Conservation (phyloP, 352 stramenopile species). For the Phytophthora sp. region DNA sequence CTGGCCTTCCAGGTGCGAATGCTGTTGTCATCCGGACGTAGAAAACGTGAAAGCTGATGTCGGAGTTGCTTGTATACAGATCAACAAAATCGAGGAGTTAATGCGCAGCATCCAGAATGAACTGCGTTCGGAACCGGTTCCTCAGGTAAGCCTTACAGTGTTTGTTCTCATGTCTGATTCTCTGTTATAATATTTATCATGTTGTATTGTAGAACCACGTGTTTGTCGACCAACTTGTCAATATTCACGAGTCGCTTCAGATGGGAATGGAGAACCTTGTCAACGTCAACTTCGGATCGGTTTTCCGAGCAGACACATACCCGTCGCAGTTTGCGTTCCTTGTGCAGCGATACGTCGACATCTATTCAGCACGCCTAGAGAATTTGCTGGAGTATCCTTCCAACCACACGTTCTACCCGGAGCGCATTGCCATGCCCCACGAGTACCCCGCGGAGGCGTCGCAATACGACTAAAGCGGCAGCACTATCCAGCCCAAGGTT, state of each 20-base stretch:
- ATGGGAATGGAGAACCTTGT: constrained; percentile 79
- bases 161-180: background rate
- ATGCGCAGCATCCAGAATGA: constrained; percentile 74
- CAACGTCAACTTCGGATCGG: constrained; percentile 89
- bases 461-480: constrained; percentile 3
- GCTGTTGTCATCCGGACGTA: background rate
- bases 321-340: constrained; percentile 89
- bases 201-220: constrained; percentile 50
- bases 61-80: constrained; percentile 30
- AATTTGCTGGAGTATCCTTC: constrained; percentile 86
- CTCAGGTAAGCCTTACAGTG: constrained; percentile 40
- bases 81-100: constrained; percentile 64
- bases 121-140: constrained; percentile 44
- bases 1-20: constrained; percentile 57
- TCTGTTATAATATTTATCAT: constrained; percentile 39
- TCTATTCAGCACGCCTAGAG: constrained; percentile 87
- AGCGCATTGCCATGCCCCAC: constrained; percentile 67
- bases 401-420: constrained; percentile 87
- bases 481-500: background rate
- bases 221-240: constrained; percentile 67
- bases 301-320: constrained; percentile 86
- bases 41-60: background rate
- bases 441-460: constrained; percentile 36
- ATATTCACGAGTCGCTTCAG: constrained; percentile 67
- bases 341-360: constrained; percentile 88